Conservation (phyloP, 208 protist species). For the Leishmania turanica region DNA sequence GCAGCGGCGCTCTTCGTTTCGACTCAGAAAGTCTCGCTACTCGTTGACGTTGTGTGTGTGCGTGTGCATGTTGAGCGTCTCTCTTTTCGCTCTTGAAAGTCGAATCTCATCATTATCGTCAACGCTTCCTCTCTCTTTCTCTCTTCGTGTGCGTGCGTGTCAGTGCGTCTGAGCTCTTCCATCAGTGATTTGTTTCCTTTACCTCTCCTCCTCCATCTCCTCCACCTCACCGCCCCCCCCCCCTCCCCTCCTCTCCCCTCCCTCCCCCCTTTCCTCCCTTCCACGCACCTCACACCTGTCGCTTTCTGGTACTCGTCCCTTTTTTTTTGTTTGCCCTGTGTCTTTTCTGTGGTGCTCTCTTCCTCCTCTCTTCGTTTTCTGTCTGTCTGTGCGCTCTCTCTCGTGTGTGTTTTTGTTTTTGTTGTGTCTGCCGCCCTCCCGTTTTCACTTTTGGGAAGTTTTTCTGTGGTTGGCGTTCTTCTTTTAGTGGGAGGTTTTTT, state of each 20-base stretch:
- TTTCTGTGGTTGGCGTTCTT: background rate
- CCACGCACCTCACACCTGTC: background rate
- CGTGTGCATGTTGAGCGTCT: background rate
- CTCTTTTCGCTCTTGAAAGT: background rate
- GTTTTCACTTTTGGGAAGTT: background rate
- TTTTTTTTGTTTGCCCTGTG: background rate
- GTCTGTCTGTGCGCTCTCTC: too few species aligned
- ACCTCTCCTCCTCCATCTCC: background rate
- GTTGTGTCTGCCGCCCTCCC: background rate
- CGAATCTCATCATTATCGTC: background rate
- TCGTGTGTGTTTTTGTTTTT: background rate
- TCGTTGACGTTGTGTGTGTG: conserved; percentile 1
- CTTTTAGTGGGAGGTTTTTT: background rate
- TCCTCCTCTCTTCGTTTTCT: too few species aligned
- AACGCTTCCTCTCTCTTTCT: background rate
- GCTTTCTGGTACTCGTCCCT: background rate
- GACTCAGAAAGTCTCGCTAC: background rate
- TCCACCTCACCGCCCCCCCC: too few species aligned
- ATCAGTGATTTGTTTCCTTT: background rate
- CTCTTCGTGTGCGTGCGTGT: background rate
- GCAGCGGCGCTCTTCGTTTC: background rate
- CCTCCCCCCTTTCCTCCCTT: background rate
- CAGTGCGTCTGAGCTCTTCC: background rate
- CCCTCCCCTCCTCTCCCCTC: too few species aligned
- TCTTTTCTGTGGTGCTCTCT: background rate